These are phyloP conservation scores for Thecaphora frezii DNA, from an alignment of 1,284 basidiomycete species.

Conservation along the genomic window DNA sequence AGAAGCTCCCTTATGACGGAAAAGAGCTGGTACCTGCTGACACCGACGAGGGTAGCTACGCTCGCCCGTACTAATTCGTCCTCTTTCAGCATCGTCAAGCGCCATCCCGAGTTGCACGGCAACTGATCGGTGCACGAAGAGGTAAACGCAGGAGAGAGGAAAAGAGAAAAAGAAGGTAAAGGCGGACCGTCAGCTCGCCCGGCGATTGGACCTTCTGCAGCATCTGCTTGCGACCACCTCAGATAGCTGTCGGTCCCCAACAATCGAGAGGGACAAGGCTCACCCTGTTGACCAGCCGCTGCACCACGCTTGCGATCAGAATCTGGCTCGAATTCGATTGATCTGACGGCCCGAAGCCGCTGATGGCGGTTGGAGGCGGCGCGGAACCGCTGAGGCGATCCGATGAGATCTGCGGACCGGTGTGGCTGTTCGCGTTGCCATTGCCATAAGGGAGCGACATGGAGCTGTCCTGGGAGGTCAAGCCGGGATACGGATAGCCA, in stretches of 20 bases:
- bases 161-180: background rate
- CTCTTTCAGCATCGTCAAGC: conserved; percentile 41
- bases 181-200: too few relatives aligned
- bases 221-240: too few relatives aligned
- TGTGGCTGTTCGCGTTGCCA: background rate
- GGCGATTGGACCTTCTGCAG: conserved; percentile 7
- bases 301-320: conserved; percentile 48
- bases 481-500: background rate
- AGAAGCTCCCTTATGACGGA: conserved; percentile 46
- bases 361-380: background rate
- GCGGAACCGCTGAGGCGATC: background rate
- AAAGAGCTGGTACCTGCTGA: conserved; percentile 42
- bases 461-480: background rate
- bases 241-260: background rate
- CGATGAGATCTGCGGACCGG: too few relatives aligned
- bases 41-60: conserved; percentile 47
- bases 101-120: conserved; percentile 46
- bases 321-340: conserved; percentile 28
- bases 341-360: background rate
- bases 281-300: conserved; percentile 42
- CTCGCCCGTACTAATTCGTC: conserved; percentile 46
- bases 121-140: conserved; percentile 10
- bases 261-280: conserved; percentile 1
- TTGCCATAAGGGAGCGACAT: conserved; percentile 2
- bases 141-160: background rate